A percentile compares a stretch with the other conserved stretches of the same genome.
phyloP scores from a whole-genome alignment of 2,329 filamentous ascomycete genomes.

The Paracoccidioides brasiliensis region DNA sequence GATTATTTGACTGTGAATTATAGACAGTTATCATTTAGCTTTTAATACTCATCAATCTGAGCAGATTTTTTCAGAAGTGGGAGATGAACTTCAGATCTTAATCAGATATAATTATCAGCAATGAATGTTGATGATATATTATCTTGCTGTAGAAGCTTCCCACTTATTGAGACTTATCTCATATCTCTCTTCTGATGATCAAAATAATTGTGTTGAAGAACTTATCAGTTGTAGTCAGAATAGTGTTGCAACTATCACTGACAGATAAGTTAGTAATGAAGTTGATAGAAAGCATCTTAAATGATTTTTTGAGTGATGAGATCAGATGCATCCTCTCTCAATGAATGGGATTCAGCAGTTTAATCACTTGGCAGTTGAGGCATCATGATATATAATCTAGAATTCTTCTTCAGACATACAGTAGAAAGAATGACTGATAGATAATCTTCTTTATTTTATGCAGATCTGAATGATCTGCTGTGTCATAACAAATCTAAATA shows the following conservation, averaged over 20 bases:
- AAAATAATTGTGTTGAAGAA: not conserved
- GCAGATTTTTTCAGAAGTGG: too few species aligned
- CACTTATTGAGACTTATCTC: not conserved
- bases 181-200: not conserved
- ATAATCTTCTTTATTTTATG: not conserved
- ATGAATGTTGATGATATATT: not conserved
- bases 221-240: not conserved
- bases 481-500: not conserved
- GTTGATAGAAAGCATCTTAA: not conserved
- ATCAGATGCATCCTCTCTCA: not conserved
- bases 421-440: not conserved
- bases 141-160: not conserved
- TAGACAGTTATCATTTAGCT: too few species aligned
- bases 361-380: not conserved
- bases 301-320: too few species aligned
- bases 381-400: not conserved
- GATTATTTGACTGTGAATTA: too few species aligned
- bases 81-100: too few species aligned
- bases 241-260: not conserved
- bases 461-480: not conserved
- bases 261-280: not conserved
- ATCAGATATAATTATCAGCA: not conserved
- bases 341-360: not conserved
- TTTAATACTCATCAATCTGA: too few species aligned
- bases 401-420: not conserved